Conservation (phyloP, 371 early-diverging fungal species). For the Mucor lusitanicus region DNA sequence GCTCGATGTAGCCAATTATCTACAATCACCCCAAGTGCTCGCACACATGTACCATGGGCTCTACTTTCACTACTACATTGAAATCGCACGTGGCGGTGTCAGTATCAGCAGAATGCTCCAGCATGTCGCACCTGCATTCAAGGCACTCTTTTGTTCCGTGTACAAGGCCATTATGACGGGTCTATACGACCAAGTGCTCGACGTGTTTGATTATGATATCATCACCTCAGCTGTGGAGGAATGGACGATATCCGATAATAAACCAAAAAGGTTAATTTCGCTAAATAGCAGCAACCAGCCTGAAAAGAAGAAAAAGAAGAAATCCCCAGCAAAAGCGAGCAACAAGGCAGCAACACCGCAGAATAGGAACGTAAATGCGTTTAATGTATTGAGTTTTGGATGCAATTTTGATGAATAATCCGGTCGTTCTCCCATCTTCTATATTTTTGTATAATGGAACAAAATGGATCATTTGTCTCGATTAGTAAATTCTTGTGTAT, state of each 20-base stretch:
- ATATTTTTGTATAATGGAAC: background rate
- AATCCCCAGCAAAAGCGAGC: background rate
- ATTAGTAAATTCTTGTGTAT: background rate
- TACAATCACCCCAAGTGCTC: conserved; percentile 13
- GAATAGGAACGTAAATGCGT: conserved; percentile 25
- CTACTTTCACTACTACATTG: conserved; percentile 28
- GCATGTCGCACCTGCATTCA: conserved; percentile 11
- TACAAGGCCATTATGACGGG: conserved; percentile 22
- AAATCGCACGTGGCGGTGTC: conserved; percentile 31
- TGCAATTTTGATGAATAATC: conserved; percentile 37
- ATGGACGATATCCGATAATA: conserved; percentile 18
- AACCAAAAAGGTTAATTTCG: conserved; percentile 15
- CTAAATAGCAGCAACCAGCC: conserved; percentile 1
- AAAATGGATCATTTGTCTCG: background rate
- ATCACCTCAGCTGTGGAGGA: conserved; percentile 3
- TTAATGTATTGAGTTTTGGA: conserved; percentile 41
- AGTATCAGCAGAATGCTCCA: conserved; percentile 28
- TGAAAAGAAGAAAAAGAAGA: conserved; percentile 14
- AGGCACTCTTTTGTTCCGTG: conserved; percentile 12
- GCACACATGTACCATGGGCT: conserved; percentile 23
- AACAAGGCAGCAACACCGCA: background rate
- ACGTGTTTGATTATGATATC: conserved; percentile 32
- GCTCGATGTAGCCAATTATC: conserved; percentile 15
- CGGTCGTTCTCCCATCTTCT: too few relatives aligned
- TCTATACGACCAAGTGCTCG: conserved; percentile 11